Base-by-base conservation (phyloP, 169 alveolate genomes). In the Plasmodium knowlesi region DNA sequence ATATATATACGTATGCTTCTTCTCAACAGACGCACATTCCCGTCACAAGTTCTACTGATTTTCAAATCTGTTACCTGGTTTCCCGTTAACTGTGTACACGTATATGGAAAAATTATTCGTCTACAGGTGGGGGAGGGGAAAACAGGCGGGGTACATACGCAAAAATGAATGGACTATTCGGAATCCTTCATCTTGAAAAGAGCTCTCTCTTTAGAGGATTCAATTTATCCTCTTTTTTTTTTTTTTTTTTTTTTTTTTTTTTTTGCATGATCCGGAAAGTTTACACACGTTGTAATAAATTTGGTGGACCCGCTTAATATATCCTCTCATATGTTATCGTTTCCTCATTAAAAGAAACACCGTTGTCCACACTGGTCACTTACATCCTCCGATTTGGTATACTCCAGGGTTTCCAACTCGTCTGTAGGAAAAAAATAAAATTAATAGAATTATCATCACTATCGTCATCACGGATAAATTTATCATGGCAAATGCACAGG, bases 81-180 rank as follows among this genome's bases (percentile, higher is more conserved):
- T 28, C 28, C 74, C 82, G 30, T 54, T 61, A 57, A 79, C 89
- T 43, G 89, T 79, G 73, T 78, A 88, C 34, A 88, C 94, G 76
- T 71, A 88, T 34, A 88, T 88, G 54, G 94, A 78, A 88, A 88
- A 88, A 32, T 50, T 78, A 67, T 32, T 76, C 30, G 39, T 39
- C 94, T 88, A 41, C 32, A 88, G 82, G 80, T 67, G 19, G 39
- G 70, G 81, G 71, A 78, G 10, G 39, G 54, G 73, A 22, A 74
- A 74, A 74, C n/a, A 25, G 43, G 43, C n/a, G 28, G 8, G 28
- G 10, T 22, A 79, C 25, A 41, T 79, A 41, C 34, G 54, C 32
- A 39, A n/a, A 79, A 37, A 79, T 79, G 28, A 41, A 34, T 67
- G 37, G 37, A 67, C 30, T 9, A 67, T 22, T 22, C 37, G 37